Evolutionary conservation across 331 rosid genomes (phyloP), one percentile per base, ranked within the genome.

Genomic region (Cucumis variabilis): DNA sequence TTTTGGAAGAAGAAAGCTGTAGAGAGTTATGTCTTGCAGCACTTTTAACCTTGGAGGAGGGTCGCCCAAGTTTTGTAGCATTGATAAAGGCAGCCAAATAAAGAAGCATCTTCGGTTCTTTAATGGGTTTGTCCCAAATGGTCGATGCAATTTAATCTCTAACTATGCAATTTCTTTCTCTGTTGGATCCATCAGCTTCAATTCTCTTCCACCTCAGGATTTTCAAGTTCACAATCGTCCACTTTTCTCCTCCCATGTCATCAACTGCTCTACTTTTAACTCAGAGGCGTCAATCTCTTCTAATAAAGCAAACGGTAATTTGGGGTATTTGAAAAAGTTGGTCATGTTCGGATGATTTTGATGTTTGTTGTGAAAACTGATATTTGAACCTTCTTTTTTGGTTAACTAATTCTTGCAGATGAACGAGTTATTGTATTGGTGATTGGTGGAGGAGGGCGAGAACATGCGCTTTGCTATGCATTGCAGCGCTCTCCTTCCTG

Each of bases 381-480:
- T 62, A 6, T 62, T 28, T 65, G 44, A 44, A 37, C 24, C 28
- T 60, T 67, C 8, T 9, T 50, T 80, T 87, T 20, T 44, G 83
- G 83, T 15, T 58, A 79, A n/a, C 66, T 92, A 37, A 37, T 74
- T 62, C 16, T 60, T 82, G 88, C 58, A 86, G 97, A 88, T 70
- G 94, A 92, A 76, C 87, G 85, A 86, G 91, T 94, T 88, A 86
- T 78, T 85, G 96, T 93, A 74, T 88, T 97, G 90, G 98, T 97
- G 71, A 93, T 97, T 90, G 99, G 99, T 50, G 99, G 98, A 88
- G 99, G 99, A 13, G 98, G 99, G n/a, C 94, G 98, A 70, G 99
- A 97, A 28, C 98, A 95, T 24, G 98, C 98, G 9, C 98, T 97
- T 66, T 97, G 99, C 91, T 91, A 94, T 91, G 99, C 98, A 20